Conservation (phyloP, 768 basidiomycete genomes). For the Gloeophyllum trabeum region DNA sequence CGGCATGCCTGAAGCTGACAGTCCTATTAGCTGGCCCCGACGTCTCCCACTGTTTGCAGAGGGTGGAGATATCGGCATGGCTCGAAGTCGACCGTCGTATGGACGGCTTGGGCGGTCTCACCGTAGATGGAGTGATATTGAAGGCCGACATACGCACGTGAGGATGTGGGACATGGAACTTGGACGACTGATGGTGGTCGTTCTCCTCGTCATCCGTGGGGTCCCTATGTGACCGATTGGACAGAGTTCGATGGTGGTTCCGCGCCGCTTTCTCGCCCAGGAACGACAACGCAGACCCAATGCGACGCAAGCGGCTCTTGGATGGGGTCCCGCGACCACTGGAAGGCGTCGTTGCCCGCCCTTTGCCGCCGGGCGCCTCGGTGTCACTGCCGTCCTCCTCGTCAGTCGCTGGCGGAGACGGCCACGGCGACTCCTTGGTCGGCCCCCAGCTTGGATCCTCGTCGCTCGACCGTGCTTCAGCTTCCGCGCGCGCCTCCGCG, state of each 20-base stretch:
- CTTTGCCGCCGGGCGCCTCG: background rate
- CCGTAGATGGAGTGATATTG: conserved; percentile 24
- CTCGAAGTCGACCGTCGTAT: conserved; percentile 35
- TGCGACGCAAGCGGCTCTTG: conserved; percentile 10
- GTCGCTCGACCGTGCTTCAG: background rate
- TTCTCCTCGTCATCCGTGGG: conserved; percentile 7
- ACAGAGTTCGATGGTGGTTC: background rate
- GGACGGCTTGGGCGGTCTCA: conserved; percentile 33
- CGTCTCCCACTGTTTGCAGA: conserved; percentile 47
- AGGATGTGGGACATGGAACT: background rate
- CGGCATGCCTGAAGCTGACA: conserved; percentile 27
- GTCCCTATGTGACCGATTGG: background rate
- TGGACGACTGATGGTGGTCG: background rate
- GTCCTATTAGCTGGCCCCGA: conserved; percentile 53
- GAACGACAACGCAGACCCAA: conserved; percentile 19
- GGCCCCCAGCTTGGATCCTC: background rate
- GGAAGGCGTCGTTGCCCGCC: conserved; percentile 1
- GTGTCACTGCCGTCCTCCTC: background rate
- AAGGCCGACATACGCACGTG: conserved; percentile 10
- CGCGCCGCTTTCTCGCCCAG: conserved; percentile 12
- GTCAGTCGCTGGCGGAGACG: background rate
- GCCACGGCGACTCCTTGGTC: background rate
- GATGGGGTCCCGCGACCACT: background rate
- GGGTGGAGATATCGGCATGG: conserved; percentile 44
- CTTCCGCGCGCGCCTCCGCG: conserved; percentile 2